Evolutionary conservation across 805 yeast species (phyloP), one percentile per base, ranked within the genome.

Genomic region (Torulaspora quercuum): DNA sequence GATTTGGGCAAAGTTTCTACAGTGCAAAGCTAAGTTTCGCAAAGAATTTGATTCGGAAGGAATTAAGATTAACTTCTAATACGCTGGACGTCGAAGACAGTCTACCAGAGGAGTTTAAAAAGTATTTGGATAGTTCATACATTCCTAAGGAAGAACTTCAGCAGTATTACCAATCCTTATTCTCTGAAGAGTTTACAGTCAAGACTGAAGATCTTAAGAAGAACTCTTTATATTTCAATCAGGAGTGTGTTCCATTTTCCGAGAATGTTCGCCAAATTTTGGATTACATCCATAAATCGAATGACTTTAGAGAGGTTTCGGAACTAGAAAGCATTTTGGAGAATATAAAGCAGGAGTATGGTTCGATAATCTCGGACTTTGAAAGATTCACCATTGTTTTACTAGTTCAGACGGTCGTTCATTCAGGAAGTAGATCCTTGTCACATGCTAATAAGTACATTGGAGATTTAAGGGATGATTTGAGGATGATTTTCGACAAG

Each of bases 401-500:
- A 10, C 61, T 87, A 9, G 70, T 81, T 50, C 90, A 85, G 52
- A 69, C 82, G 0, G 70, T 86, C 34, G 82, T 90, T 29, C 80
- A 80, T 48, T 80, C 87, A 40, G 97, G 97, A 9, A 81, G 87
- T 30, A 74, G 97, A 55, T 89, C 97, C 0, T 72, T 89, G 27
- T 85, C 90, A 0, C 88, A 82, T 51, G 79, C 81, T 24, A 75
- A 74, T 42, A 75, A 73, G 26, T 76, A 75, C 63, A 65, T 79
- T 29, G 62, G 57, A 21, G 68, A 67, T 25, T 53, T 70, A 5
- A 50, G 52, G 13, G 61, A 57, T 9, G 61, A 67, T 10, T 50
- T 78, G 27, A 53, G 55, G 36, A 53, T 51, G n/a, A 35, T 64
- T 12, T 49, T 60, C 19, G 55, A 49, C 10, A 54, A 52, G 31